These are phyloP conservation scores for Eutrema salsugineum DNA, from an alignment of 441 rosid genomes.

Conservation along the genomic window DNA sequence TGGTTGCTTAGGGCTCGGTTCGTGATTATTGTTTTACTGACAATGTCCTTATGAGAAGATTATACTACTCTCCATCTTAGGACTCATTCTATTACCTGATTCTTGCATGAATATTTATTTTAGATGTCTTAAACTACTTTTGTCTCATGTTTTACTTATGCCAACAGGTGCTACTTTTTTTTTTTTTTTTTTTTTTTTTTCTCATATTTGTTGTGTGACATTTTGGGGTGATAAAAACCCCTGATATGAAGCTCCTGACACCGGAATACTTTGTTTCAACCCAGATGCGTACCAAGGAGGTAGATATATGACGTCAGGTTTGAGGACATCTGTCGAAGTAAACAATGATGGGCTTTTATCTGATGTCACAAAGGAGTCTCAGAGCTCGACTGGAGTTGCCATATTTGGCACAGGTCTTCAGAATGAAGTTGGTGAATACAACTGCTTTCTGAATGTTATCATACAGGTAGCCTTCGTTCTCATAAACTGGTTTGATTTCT, in stretches of 20 bases:
- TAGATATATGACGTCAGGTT: slow-evolving; percentile 40
- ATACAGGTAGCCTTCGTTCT: slow-evolving; percentile 68
- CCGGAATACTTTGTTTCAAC: slow-evolving; percentile 23
- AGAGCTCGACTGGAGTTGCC: slow-evolving; percentile 36
- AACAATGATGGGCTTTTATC: slow-evolving; percentile 29
- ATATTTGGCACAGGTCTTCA: slow-evolving; percentile 76
- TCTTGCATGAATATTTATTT: background rate
- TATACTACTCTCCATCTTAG: background rate
- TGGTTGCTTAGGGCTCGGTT: background rate
- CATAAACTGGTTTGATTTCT: background rate
- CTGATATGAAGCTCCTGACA: slow-evolving; percentile 8
- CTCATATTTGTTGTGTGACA: slow-evolving; percentile 1
- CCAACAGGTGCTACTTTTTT: background rate
- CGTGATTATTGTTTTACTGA: background rate
- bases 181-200: background rate
- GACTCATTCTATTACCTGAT: background rate
- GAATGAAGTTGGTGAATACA: slow-evolving; percentile 95
- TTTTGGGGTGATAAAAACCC: background rate
- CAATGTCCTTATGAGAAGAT: background rate
- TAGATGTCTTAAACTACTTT: background rate
- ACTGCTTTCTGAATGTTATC: slow-evolving; percentile 94
- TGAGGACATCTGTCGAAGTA: slow-evolving; percentile 36
- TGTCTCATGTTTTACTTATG: background rate
- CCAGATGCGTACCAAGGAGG: slow-evolving; percentile 66
- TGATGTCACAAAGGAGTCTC: slow-evolving; percentile 34